phyloP scores from a whole-genome alignment of 306 rosid genomes.

The Psophocarpus tetragonolobus region DNA sequence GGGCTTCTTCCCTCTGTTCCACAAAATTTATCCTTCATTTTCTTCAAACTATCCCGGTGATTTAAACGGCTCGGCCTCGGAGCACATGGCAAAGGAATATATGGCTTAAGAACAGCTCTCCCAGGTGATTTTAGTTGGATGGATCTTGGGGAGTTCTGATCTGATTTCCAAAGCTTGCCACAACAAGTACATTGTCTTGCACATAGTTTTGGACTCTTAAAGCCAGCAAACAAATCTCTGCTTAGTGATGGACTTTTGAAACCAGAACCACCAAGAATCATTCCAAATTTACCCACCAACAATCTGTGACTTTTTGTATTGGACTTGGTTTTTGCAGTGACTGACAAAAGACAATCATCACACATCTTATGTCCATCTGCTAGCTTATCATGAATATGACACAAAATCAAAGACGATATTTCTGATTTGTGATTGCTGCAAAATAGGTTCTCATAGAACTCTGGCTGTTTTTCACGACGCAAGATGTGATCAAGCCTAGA shows the following conservation, averaged over 20 bases:
- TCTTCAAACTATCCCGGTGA: constrained; percentile 50
- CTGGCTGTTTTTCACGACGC: constrained; percentile 44
- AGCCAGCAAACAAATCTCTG: constrained; percentile 37
- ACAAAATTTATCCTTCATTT: constrained; percentile 46
- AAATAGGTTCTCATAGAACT: constrained; percentile 50
- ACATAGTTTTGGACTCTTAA: constrained; percentile 32
- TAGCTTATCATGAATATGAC: constrained; percentile 56
- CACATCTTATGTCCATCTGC: constrained; percentile 64
- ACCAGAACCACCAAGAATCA: constrained; percentile 48
- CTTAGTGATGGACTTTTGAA: constrained; percentile 33
- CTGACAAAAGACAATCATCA: constrained; percentile 65
- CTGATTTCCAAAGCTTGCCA: constrained; percentile 52
- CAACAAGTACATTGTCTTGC: constrained; percentile 54
- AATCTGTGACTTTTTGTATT: constrained; percentile 46
- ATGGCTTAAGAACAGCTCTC: constrained; percentile 46
- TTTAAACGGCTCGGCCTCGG: constrained; percentile 44
- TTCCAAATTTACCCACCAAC: constrained; percentile 55
- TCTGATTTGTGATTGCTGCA: constrained; percentile 70
- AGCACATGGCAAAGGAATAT: constrained; percentile 55
- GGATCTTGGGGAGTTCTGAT: constrained; percentile 44
- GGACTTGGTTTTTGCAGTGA: constrained; percentile 33
- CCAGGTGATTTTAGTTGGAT: constrained; percentile 44
- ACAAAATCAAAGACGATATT: constrained; percentile 58
- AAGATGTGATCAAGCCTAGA: constrained; percentile 71
- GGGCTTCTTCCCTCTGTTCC: constrained; percentile 42